Percentiles rank a stretch among this genome's conserved stretches.
Conservation (phyloP, 768 basidiomycete genomes). For the Agrocybe praecox region DNA sequence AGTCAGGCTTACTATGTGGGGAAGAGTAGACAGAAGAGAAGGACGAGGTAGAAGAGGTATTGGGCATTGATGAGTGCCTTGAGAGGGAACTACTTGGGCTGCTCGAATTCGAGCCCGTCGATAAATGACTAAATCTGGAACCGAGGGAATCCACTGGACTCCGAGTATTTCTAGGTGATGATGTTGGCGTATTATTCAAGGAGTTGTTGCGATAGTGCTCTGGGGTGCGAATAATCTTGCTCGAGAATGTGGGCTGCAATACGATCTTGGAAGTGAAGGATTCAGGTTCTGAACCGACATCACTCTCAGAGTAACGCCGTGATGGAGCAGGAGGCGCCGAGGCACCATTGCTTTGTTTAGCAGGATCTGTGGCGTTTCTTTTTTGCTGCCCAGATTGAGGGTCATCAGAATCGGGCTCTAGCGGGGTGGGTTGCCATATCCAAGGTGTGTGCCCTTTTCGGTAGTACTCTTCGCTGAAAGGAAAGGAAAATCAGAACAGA, state of each 20-base stretch:
- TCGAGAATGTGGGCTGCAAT: constrained; percentile 68
- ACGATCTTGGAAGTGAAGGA: constrained; percentile 53
- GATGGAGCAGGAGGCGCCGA: constrained; percentile 7
- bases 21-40: constrained; percentile 20
- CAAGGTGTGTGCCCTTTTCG: constrained; percentile 57
- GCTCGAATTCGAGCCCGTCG: constrained; percentile 9
- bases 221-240: constrained; percentile 71
- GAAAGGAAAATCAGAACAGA: constrained; percentile 1
- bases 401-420: constrained; percentile 38
- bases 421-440: constrained; percentile 64
- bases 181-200: constrained; percentile 4
- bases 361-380: constrained; percentile 1
- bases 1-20: constrained; percentile 23
- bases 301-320: constrained; percentile 3
- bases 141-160: constrained; percentile 18
- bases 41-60: constrained; percentile 6
- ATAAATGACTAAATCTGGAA: constrained; percentile 15
- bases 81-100: constrained; percentile 20
- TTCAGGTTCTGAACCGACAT: constrained; percentile 29
- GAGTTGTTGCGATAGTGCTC: constrained; percentile 47
- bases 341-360: not conserved
- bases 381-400: constrained; percentile 2
- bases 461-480: constrained; percentile 34
- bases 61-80: constrained; percentile 38
- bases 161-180: constrained; percentile 12